A percentile compares a stretch with the other conserved stretches of the same genome.
Conservation (phyloP, 768 basidiomycete species). For the Amanita thiersii region DNA sequence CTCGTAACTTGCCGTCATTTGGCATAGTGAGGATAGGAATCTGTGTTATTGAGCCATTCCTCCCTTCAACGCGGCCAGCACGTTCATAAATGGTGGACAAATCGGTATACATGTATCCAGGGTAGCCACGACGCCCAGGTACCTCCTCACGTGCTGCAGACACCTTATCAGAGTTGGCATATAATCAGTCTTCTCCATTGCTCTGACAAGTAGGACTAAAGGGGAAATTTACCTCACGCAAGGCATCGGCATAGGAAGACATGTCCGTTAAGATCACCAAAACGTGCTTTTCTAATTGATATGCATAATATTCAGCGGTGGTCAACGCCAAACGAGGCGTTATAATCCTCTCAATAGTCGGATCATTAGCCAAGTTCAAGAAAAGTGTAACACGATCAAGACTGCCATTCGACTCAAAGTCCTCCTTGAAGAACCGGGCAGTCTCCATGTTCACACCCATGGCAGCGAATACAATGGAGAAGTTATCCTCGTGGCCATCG, state of each 20-base stretch:
- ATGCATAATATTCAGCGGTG: constrained; percentile 98
- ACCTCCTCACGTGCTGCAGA: constrained; percentile 99
- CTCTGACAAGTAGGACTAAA: constrained; percentile 11
- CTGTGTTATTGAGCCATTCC: constrained; percentile 99
- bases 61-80: constrained; percentile 94
- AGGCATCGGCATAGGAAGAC: constrained; percentile 95
- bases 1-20: constrained; percentile 74
- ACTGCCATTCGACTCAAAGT: constrained; percentile 98
- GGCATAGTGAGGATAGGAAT: constrained; percentile 99
- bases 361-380: constrained; percentile 98
- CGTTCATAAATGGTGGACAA: constrained; percentile 99
- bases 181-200: constrained; percentile 11
- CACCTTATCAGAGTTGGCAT: constrained; percentile 57
- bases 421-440: constrained; percentile 98
- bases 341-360: constrained; percentile 99
- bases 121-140: constrained; percentile 98
- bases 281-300: constrained; percentile 99
- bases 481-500: constrained; percentile 99
- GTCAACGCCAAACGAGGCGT: constrained; percentile 97
- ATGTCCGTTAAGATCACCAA: constrained; percentile 99
- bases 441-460: constrained; percentile 99
- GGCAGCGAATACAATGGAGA: constrained; percentile 98
- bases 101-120: constrained; percentile 98
- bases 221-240: constrained; percentile 67
- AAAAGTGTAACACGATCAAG: constrained; percentile 96